Base-by-base conservation (phyloP, 2,329 filamentous ascomycete species). In the Penicillium freii region DNA sequence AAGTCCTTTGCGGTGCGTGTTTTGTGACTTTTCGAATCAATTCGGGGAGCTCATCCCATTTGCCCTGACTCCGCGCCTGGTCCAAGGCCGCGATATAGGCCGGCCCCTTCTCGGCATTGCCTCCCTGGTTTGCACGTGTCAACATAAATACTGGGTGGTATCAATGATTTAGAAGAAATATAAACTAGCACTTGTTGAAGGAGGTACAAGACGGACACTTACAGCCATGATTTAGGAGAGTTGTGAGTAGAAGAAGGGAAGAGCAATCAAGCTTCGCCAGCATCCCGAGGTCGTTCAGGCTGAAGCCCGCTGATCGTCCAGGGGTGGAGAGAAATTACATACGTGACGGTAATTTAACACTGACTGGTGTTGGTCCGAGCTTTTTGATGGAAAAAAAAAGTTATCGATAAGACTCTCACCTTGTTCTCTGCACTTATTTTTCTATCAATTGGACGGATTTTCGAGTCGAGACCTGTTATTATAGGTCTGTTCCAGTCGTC, bases 21-120 rank as follows among this genome's bases (percentile, higher is more conserved):
- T 99, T 97, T 70, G 89, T 89, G 69, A 97, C 84, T 77, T 99
- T 99, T 73, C 93, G 87, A 68, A 94, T 87, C 62, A 96, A 83
- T 78, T 97, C 93, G 27, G 91, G 90, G 31, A 97, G 84, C 31
- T 90, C 86, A 65, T 86, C 82, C 94, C 94, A 99, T 73, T 87
- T 87, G 51, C 89, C 92, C 69, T 93, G 87, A 75, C 91, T 96
- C 70, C 94, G 89, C 64, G 91, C 92, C 66, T 87, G 84, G 74
- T 97, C 91, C 70, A 99, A 85, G 75, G 87, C 85, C 72, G 84
- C 82, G 66, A 96, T 83, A 76, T 97, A 97, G 72, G 87, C 85
- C 66, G 83, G 83, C 61, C 87, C 92, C 80, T 99, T 99, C 64
- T 84, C 81, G 77, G 85, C 81, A 72, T 84, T 81, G 71, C 79